phyloP scores from a whole-genome alignment of 148 eudicot genomes.

The Fagopyrum homotropicum region DNA sequence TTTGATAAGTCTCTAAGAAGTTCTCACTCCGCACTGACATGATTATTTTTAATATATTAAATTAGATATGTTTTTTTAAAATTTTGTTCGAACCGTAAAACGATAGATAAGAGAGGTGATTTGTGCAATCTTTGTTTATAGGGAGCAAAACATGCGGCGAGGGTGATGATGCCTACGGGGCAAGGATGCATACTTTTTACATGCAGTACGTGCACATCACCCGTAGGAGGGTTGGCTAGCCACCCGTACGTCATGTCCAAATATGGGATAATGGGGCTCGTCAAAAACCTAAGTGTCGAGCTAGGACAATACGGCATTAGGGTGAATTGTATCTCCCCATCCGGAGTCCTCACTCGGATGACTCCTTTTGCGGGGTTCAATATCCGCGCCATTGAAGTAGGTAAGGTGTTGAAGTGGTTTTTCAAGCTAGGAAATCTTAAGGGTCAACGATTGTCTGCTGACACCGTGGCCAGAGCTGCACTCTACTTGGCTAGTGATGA shows the following conservation, averaged over 20 bases:
- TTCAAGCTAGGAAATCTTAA: no score
- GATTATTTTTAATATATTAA: no score
- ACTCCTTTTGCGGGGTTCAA: not conserved
- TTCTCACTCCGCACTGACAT: no score
- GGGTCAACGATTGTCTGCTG: no score
- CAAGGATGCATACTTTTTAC: slow-evolving; percentile 46
- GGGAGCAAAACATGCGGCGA: slow-evolving; percentile 55
- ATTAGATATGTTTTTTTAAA: no score
- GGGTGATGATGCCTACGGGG: slow-evolving; percentile 34
- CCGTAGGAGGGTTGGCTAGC: slow-evolving; percentile 22
- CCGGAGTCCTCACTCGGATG: not conserved
- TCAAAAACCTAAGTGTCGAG: slow-evolving; percentile 35
- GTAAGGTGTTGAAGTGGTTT: no score
- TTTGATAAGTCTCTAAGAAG: no score
- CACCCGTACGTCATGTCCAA: slow-evolving; percentile 38
- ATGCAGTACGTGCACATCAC: not conserved
- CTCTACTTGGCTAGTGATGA: no score
- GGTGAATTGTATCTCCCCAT: slow-evolving; percentile 48
- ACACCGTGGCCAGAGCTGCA: no score
- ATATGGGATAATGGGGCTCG: slow-evolving; percentile 35
- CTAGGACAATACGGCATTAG: slow-evolving; percentile 40
- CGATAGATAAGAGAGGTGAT: no score
- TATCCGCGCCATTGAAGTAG: not conserved
- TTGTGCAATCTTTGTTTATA: no score
- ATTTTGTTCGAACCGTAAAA: no score